Evolutionary conservation across 2,329 filamentous ascomycete species (phyloP), one percentile per base, ranked within the genome.

Genomic region (Madurella fahalii): DNA sequence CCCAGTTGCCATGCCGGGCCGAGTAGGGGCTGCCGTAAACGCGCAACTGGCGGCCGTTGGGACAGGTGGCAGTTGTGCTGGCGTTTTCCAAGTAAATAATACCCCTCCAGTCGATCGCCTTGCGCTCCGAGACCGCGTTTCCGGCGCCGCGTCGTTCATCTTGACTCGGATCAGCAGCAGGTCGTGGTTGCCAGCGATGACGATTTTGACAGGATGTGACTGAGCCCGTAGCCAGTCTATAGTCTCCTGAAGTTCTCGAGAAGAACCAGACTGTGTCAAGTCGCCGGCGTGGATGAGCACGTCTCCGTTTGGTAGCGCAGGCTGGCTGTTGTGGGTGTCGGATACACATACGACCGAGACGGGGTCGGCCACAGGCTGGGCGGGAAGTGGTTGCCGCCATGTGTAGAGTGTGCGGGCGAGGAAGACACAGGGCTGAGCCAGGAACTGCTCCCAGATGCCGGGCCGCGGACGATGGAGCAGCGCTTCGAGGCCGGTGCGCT

Each of bases 231-330:
- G 60, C 72, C 72, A 75, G 15, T 43, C 42, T 11, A 74, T 46
- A 1, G 48, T 15, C 5, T 37, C 47, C 43, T 68, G 64, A 3
- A 77, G 56, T 56, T 77, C 73, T 0, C 61, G 60, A 50, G 71
- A 68, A 0, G 70, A 69, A 1, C 73, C 73, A 20, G 64, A 62
- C 39, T 72, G 63, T 0, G 70, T 74, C 16, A 75, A 64, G 53
- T 75, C 71, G 15, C 73, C 72, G 9, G 73, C 72, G 53, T 76
- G 73, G 50, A 75, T 65, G 5, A 75, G 67, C 3, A 75, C 60
- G 54, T 75, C 72, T 1, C 72, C 73, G 9, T 59, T 39, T 2
- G 72, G 72, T 5, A 74, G 55, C 5, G 53, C 51, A 0, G 69
- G 70, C 31, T 63, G 65, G 20, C 56, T 61, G 58, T 72, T 73